A percentile compares a stretch with the other conserved stretches of the same genome.
These are phyloP conservation scores for Pisolithus marmoratus DNA, from an alignment of 768 basidiomycete species.

Conservation along the genomic window DNA sequence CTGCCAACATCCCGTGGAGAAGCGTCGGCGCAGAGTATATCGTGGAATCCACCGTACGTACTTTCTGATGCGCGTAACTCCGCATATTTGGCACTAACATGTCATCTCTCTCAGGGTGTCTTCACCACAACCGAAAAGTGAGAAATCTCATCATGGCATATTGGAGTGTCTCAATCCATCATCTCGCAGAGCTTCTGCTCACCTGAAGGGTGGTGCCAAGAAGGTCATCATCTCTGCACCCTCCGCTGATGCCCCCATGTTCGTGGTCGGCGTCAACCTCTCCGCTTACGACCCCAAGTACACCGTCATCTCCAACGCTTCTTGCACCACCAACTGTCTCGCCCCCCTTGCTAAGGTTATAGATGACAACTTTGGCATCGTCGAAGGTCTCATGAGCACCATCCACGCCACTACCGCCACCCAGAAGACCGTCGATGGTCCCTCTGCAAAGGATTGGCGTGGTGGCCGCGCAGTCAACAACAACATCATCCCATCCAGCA, in stretches of 20 bases:
- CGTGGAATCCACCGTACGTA: conserved; percentile 86
- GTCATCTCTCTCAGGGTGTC: conserved; percentile 61
- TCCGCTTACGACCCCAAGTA: conserved; percentile 85
- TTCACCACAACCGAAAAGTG: conserved; percentile 95
- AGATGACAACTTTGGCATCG: conserved; percentile 93
- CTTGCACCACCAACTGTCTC: conserved; percentile 99
- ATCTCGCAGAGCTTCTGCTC: conserved; percentile 66
- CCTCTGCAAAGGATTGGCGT: conserved; percentile 95
- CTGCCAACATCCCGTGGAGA: conserved; percentile 80
- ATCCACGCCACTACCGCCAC: conserved; percentile 96
- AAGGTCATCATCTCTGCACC: conserved; percentile 99
- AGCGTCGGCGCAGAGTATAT: conserved; percentile 83
- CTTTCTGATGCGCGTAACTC: conserved; percentile 7
- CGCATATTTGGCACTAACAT: not conserved
- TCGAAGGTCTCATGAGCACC: conserved; percentile 98
- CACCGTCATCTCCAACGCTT: conserved; percentile 96
- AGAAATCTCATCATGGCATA: conserved; percentile 9
- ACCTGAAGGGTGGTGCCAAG: conserved; percentile 98
- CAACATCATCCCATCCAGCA: conserved; percentile 99
- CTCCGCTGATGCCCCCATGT: conserved; percentile 96
- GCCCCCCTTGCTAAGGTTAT: conserved; percentile 99
- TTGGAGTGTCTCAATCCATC: conserved; percentile 1
- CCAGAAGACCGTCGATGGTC: conserved; percentile 92
- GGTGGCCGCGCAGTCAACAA: conserved; percentile 92
- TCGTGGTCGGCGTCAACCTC: conserved; percentile 92